Base-by-base conservation (phyloP, 768 basidiomycete genomes). In the Leccinum obscurum region DNA sequence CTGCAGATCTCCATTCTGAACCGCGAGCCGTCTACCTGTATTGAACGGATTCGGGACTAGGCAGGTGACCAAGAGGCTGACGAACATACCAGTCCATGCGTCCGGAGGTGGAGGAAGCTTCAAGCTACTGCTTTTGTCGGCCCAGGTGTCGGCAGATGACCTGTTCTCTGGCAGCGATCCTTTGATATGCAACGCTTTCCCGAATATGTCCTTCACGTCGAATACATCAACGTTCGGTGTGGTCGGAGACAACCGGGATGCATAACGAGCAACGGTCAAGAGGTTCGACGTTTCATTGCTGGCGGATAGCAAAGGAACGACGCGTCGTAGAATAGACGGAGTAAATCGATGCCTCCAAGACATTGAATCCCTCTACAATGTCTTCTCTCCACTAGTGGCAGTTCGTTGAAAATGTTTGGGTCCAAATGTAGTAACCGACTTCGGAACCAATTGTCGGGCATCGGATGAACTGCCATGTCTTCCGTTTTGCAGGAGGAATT, bases 401-500 rank as follows among this genome's bases (percentile, higher is more conserved):
- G 30, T 39, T 14, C 0, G 2, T 51, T 50, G 39, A 63, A 65
- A 64, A 63, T 59, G 55, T 39, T 46, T 39, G 1, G 24, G 15
- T 20, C 65, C 57, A 60, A 66, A 69, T 62, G 35, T 10, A 20
- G 70, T 59, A 59, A 57, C 26, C 51, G 13, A 50, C 44, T 24
- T 62, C 66, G 70, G 71, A 64, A 55, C 58, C 44, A 64, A 51
- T 61, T 52, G 57, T 72, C 71, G 71, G 71, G 52, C 52, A 59
- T 64, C 71, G 71, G 72, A 66, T 68, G 61, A 60, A 10, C 62
- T 2, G 14, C 39, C 1, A 90, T 91, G 89, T 82, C 84, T 60
- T 66, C 72, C 61, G 79, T 85, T 39, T 79, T 97, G 56, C 79
- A 85, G 57, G 95, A 98, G 77, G 95, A 98, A 75, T 86, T 95